Evolutionary conservation across 345 rosid species (phyloP).

Genomic region (Durio zibethinus): DNA sequence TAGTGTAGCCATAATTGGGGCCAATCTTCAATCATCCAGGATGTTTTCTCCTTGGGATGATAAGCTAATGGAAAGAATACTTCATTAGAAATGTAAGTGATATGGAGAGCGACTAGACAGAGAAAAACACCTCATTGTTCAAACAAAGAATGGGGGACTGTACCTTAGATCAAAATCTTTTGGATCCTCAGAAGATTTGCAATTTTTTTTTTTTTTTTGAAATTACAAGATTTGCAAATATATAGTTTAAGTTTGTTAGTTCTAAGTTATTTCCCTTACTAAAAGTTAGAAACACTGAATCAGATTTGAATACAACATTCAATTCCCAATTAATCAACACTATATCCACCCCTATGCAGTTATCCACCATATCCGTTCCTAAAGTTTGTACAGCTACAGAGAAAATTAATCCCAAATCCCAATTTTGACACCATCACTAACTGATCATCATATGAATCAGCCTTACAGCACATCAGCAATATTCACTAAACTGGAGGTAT

Average conservation of each 20-base stretch:
- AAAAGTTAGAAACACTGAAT: background rate
- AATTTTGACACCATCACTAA: background rate
- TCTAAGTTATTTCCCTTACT: background rate
- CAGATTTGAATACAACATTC: background rate
- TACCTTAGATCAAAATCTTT: background rate
- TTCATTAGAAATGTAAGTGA: background rate
- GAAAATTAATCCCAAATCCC: background rate
- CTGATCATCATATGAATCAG: background rate
- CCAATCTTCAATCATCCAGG: background rate
- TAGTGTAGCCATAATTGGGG: background rate
- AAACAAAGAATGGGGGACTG: background rate
- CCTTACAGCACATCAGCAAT: background rate
- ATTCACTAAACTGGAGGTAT: background rate
- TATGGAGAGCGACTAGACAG: background rate
- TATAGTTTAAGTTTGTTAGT: background rate
- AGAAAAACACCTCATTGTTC: background rate
- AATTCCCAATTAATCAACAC: background rate
- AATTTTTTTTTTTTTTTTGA: no score
- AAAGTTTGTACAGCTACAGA: background rate
- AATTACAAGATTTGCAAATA: background rate
- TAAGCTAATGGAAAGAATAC: background rate
- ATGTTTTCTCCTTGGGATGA: background rate
- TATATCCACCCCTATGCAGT: background rate
- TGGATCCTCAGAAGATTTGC: background rate
- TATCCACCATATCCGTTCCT: background rate